Evolutionary conservation across 805 yeast genomes (phyloP), one percentile per base, ranked within the genome.

Genomic region (Nakazawaea sp.): DNA sequence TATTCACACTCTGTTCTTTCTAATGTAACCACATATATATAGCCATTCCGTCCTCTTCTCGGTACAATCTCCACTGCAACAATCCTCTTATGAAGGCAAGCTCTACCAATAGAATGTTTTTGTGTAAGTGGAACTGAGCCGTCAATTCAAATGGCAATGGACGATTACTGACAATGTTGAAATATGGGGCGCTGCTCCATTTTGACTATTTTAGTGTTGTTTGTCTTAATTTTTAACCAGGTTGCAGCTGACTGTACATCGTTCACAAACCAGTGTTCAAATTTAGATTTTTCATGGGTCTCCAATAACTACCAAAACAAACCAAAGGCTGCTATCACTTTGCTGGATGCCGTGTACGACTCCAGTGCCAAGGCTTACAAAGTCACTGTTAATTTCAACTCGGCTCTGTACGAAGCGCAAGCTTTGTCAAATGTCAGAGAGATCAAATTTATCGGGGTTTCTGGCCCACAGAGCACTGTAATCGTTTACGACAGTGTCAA

Each of bases 181-280:
- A n/a, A n/a, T n/a, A n/a, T n/a, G n/a, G n/a, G n/a, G n/a, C n/a
- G n/a, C n/a, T n/a, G n/a, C n/a, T n/a, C n/a, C n/a, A n/a, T n/a
- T n/a, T 27, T 24, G 19, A 23, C 11, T 23, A 13, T 26, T 26
- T 26, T 26, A 26, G 28, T 26, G 8, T 26, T 12, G 6, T 6
- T 15, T 26, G n/a, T 11, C 11, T 11, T 23, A 11, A 23, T 11
- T 23, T 8, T 23, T 9, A 8, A 23, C 8, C 8, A 11, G 8
- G 25, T 23, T 23, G 11, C 8, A 9, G 25, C 25, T 23, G 15
- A 26, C 9, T 26, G 29, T 26, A 9, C 29, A 7, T 18, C 12
- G 18, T 33, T 25, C 30, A 26, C 23, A 21, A 33, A 33, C 16
- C 24, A 17, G 5, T 33, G 36, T 33, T 24, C 36, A 5, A 10